These are phyloP conservation scores for Pyronema omphalodes DNA, from an alignment of 495 filamentous ascomycete species.

Conservation along the genomic window DNA sequence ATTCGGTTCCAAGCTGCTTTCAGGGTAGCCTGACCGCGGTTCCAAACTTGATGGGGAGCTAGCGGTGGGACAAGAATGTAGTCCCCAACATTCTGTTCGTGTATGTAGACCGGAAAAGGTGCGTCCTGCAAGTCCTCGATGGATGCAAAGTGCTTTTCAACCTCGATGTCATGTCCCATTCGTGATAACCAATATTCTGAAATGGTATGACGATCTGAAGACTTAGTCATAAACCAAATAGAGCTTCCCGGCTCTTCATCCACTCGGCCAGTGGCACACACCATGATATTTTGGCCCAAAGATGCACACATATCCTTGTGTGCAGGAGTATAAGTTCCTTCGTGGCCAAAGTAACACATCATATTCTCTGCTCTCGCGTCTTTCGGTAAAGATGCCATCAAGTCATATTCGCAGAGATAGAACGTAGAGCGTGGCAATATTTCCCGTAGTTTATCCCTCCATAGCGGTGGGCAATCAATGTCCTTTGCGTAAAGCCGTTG, in stretches of 20 bases:
- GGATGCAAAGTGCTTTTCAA: conserved; percentile 90
- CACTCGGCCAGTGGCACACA: conserved; percentile 50
- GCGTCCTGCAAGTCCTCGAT: conserved; percentile 83
- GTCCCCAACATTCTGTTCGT: conserved; percentile 83
- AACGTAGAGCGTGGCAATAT: conserved; percentile 61
- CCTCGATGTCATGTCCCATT: conserved; percentile 86
- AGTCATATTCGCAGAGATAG: conserved; percentile 69
- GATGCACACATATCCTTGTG: conserved; percentile 97
- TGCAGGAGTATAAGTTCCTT: conserved; percentile 90
- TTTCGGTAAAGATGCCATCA: conserved; percentile 81
- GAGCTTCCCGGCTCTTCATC: conserved; percentile 59
- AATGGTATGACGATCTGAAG: conserved; percentile 67
- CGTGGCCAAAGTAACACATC: conserved; percentile 96
- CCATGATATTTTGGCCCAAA: conserved; percentile 94
- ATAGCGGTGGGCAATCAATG: conserved; percentile 74
- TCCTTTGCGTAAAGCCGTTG: conserved; percentile 91
- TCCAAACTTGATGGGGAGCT: conserved; percentile 98
- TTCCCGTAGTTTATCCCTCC: conserved; percentile 58
- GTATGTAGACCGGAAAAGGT: conserved; percentile 77
- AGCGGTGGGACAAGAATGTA: conserved; percentile 90
- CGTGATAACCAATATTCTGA: conserved; percentile 82
- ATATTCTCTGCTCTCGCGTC: conserved; percentile 83
- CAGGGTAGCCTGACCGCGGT: conserved; percentile 81
- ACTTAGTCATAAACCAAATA: conserved; percentile 96
- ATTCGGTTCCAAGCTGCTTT: conserved; percentile 98